These are phyloP conservation scores for Trametes cubensis DNA, from an alignment of 768 basidiomycete genomes.

Conservation along the genomic window DNA sequence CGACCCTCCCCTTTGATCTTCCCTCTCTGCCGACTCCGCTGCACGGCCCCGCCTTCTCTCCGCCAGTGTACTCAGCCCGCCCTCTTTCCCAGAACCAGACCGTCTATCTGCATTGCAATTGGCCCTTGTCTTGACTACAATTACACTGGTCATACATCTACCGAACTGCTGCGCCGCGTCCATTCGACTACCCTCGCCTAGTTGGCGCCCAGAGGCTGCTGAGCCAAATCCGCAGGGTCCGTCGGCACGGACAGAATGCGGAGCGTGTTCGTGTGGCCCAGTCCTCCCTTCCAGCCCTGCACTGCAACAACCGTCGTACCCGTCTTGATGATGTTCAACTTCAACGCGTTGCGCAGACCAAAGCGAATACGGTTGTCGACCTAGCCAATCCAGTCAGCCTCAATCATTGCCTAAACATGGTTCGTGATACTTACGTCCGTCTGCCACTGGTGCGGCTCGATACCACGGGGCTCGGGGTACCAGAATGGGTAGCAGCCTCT, in stretches of 20 bases:
- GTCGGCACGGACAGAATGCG: slow-evolving; percentile 84
- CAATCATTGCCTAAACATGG: slow-evolving; percentile 14
- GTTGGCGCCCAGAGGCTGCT: slow-evolving; percentile 57
- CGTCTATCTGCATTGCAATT: slow-evolving; percentile 11
- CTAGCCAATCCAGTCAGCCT: slow-evolving; percentile 38
- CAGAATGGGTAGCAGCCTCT: slow-evolving; percentile 97
- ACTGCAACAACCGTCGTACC: slow-evolving; percentile 92
- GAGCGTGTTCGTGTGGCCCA: slow-evolving; percentile 93
- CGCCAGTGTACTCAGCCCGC: not conserved
- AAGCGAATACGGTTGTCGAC: slow-evolving; percentile 90
- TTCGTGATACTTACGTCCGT: slow-evolving; percentile 70
- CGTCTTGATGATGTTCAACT: slow-evolving; percentile 83
- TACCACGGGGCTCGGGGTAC: slow-evolving; percentile 93
- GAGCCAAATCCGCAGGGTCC: slow-evolving; percentile 73
- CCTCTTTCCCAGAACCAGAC: not conserved
- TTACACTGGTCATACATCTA: slow-evolving; percentile 22
- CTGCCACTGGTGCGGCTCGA: slow-evolving; percentile 92
- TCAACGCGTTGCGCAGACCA: slow-evolving; percentile 82
- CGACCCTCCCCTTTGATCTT: slow-evolving; percentile 1
- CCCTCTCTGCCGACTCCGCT: not conserved
- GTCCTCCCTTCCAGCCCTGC: slow-evolving; percentile 99
- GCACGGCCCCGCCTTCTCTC: not conserved
- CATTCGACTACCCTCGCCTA: not conserved
- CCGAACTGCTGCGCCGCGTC: not conserved
- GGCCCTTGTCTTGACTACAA: slow-evolving; percentile 14